phyloP scores from a whole-genome alignment of 768 basidiomycete species.

The Russula brevipes region DNA sequence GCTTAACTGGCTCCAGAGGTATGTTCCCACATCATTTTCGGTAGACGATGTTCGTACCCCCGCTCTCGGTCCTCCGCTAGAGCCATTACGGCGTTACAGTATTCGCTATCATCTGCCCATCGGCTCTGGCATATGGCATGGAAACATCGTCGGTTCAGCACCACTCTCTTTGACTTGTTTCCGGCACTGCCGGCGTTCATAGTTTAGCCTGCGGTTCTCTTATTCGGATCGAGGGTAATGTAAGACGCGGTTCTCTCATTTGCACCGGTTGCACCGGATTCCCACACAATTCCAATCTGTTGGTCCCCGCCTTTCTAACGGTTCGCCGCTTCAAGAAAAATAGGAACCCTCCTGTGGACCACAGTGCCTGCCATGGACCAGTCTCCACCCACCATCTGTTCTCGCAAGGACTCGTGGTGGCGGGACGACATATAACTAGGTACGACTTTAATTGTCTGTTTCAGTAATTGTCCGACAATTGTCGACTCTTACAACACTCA shows the following conservation, averaged over 20 bases:
- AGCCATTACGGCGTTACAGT: constrained; percentile 14
- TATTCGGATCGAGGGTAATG: constrained; percentile 19
- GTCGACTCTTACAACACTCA: constrained; percentile 41
- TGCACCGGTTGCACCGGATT: not conserved
- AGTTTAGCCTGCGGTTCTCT: constrained; percentile 16
- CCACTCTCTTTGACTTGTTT: not conserved
- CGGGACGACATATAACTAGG: constrained; percentile 61
- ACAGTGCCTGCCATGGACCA: not conserved
- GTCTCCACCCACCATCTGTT: constrained; percentile 64
- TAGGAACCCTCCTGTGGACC: not conserved
- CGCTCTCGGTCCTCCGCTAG: constrained; percentile 9
- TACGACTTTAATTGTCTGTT: not conserved
- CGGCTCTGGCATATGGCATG: not conserved
- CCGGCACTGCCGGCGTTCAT: constrained; percentile 11
- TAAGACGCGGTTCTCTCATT: not conserved
- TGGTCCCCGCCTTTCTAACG: constrained; percentile 21
- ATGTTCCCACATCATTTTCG: not conserved
- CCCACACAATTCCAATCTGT: not conserved
- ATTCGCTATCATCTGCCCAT: no score
- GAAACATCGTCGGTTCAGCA: not conserved
- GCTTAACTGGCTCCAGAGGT: constrained; percentile 22
- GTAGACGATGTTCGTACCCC: no score
- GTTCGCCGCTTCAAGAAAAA: constrained; percentile 15
- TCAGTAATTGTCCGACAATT: constrained; percentile 3
- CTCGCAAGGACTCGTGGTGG: constrained; percentile 77